Percentiles rank a stretch among this genome's conserved stretches.
Evolutionary conservation across 1,139 yeast species (phyloP).

Genomic region (Yarrowia galli): DNA sequence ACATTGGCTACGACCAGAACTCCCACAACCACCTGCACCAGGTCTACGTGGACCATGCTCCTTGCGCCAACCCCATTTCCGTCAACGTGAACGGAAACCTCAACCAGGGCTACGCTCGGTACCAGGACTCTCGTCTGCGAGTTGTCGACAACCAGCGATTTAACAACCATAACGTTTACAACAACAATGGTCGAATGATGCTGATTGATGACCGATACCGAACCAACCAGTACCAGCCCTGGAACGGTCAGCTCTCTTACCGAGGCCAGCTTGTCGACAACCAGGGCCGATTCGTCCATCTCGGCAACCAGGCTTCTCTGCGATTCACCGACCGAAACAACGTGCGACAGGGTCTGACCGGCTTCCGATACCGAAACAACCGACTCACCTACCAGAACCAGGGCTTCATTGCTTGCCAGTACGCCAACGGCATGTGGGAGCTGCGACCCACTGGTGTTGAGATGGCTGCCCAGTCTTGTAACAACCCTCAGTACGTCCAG

Average conservation of each 20-base stretch:
- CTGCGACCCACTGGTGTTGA: slow-evolving; percentile 21
- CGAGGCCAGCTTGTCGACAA: slow-evolving; percentile 27
- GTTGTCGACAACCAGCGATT: not conserved
- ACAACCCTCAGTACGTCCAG: slow-evolving; percentile 31
- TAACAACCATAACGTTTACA: not conserved
- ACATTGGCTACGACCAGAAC: not conserved
- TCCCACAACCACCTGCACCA: slow-evolving; percentile 4
- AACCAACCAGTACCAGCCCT: not conserved
- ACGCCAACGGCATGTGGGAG: slow-evolving; percentile 29
- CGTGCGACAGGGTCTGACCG: slow-evolving; percentile 26
- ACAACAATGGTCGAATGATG: slow-evolving; percentile 20
- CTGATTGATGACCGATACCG: not conserved
- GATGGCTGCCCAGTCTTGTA: slow-evolving; percentile 7
- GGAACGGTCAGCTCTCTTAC: slow-evolving; percentile 26
- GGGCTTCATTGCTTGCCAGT: slow-evolving; percentile 34
- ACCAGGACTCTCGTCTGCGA: slow-evolving; percentile 20
- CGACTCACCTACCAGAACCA: slow-evolving; percentile 33
- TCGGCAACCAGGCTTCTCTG: slow-evolving; percentile 23
- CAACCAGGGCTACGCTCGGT: slow-evolving; percentile 13
- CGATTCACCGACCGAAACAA: slow-evolving; percentile 23
- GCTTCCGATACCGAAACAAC: slow-evolving; percentile 25
- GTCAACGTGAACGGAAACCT: slow-evolving; percentile 15
- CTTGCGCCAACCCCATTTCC: slow-evolving; percentile 27
- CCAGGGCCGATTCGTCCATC: slow-evolving; percentile 17
- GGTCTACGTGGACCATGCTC: not conserved